Conservation (phyloP, 352 stramenopile genomes). For the Pythium biforme region DNA sequence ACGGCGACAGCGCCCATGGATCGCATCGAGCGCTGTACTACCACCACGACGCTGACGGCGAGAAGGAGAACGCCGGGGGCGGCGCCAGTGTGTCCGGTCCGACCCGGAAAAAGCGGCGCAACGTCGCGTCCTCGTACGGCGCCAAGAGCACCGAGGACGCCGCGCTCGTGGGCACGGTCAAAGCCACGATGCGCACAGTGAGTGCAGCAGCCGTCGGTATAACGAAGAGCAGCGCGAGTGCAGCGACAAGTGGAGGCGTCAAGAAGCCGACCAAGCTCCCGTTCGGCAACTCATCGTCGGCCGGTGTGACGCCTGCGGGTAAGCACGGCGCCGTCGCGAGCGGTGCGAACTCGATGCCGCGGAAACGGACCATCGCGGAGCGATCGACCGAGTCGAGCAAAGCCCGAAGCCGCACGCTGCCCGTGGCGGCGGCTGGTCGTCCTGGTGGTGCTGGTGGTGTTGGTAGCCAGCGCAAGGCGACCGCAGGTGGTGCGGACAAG, state of each 20-base stretch:
- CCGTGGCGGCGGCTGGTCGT: background rate
- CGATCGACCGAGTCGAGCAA: background rate
- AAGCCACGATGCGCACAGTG: constrained; percentile 21
- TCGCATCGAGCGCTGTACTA: constrained; percentile 3
- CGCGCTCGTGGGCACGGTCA: constrained; percentile 5
- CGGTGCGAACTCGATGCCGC: background rate
- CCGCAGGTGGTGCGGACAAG: constrained; percentile 2
- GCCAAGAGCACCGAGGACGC: background rate
- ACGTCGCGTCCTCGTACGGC: constrained; percentile 14
- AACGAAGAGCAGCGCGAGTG: too few species aligned
- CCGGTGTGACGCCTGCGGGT: background rate
- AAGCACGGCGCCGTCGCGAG: background rate
- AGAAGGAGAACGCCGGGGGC: constrained; percentile 26
- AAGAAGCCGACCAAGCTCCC: constrained; percentile 23
- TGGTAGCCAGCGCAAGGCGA: background rate
- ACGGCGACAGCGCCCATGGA: too few species aligned
- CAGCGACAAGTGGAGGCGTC: too few species aligned
- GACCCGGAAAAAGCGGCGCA: constrained; percentile 13
- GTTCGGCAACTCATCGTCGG: constrained; percentile 20
- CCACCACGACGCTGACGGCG: constrained; percentile 11
- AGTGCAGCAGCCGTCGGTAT: background rate
- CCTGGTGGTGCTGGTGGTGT: too few species aligned
- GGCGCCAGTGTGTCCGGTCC: background rate
- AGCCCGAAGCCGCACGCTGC: constrained; percentile 7
- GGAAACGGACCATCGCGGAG: constrained; percentile 6